Evolutionary conservation across 306 rosid species (phyloP).

Genomic region (Pyrus communis): DNA sequence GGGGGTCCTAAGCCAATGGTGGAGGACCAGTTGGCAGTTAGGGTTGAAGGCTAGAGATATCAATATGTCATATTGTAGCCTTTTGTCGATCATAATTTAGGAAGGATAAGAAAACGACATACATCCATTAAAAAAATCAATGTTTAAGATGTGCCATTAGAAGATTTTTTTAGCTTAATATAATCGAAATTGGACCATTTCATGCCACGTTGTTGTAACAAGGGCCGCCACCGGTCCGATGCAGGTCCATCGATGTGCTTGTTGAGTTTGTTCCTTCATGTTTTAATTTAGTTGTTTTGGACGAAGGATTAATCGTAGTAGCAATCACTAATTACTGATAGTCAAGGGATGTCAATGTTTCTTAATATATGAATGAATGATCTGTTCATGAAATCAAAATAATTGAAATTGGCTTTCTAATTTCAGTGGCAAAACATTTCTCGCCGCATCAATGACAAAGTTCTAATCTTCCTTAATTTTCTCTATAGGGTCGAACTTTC

Average conservation of each 20-base stretch:
- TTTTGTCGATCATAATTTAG: not conserved
- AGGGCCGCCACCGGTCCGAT: not conserved
- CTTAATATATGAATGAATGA: not conserved
- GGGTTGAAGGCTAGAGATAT: not conserved
- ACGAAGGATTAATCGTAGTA: too few relatives aligned
- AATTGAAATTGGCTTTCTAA: not conserved
- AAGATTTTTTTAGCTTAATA: not conserved
- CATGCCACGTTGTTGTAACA: not conserved
- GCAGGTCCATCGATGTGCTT: too few relatives aligned
- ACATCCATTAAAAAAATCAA: not conserved
- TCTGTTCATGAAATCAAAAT: not conserved
- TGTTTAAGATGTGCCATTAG: not conserved
- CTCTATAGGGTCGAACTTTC: not conserved
- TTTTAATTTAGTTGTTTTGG: not conserved
- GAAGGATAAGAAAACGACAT: not conserved
- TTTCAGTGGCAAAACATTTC: not conserved
- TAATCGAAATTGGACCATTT: not conserved
- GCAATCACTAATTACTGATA: not conserved
- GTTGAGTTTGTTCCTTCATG: too few relatives aligned
- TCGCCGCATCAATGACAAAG: not conserved
- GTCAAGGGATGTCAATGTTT: not conserved
- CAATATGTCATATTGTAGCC: not conserved
- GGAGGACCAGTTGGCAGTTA: not conserved
- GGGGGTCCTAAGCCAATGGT: not conserved
- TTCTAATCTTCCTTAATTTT: not conserved